Conservation (phyloP, 164 flowering plant genomes). For the Berberis thunbergii region DNA sequence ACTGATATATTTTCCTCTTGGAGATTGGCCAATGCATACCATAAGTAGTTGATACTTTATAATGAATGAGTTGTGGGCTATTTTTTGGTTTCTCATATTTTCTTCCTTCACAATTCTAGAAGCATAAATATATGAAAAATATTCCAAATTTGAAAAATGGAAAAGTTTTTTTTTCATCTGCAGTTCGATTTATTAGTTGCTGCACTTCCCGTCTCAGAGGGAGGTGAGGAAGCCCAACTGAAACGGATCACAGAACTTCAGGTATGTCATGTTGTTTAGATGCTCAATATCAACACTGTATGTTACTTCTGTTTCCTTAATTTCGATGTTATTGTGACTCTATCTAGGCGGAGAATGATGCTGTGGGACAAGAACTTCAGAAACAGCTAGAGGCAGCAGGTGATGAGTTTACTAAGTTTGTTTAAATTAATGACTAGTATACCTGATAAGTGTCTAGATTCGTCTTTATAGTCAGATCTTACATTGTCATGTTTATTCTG, state of each 20-base stretch:
- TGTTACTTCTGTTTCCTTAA: background rate
- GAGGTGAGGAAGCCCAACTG: constrained; percentile 90
- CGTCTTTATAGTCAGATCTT: no score
- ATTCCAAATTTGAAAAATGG: no score
- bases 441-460: no score
- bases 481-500: no score
- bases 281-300: background rate
- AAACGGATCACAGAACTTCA: constrained; percentile 81
- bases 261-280: constrained; percentile 25
- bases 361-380: constrained; percentile 79
- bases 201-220: constrained; percentile 79
- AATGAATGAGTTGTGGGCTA: no score
- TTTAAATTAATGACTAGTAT: no score
- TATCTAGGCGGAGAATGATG: constrained; percentile 82
- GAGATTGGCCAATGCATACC: no score
- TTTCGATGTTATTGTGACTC: background rate
- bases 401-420: constrained; percentile 7
- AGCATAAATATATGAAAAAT: no score
- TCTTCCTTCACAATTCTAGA: no score
- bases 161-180: background rate
- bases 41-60: no score
- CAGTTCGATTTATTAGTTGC: constrained; percentile 86
- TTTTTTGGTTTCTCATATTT: no score
- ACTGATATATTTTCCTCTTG: no score
- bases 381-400: constrained; percentile 86